Evolutionary conservation across 371 early-diverging fungal species (phyloP).

Genomic region (Batrachochytrium dendrobatidis): DNA sequence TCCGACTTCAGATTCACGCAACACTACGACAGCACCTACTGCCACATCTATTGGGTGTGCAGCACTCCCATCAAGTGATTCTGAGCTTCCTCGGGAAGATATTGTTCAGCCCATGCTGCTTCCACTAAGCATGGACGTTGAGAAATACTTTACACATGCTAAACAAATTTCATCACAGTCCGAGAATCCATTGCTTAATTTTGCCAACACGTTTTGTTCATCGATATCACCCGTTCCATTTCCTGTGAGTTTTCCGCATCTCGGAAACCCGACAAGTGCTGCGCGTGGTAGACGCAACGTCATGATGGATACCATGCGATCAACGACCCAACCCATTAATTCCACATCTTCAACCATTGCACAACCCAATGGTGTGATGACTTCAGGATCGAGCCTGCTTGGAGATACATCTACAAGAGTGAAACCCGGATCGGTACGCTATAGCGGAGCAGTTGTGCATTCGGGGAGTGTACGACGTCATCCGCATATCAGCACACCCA

Average conservation of each 20-base stretch:
- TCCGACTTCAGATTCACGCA: neutral
- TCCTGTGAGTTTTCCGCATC: neutral
- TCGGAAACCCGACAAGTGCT: no score
- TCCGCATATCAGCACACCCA: neutral
- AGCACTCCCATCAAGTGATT: neutral
- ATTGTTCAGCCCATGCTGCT: neutral
- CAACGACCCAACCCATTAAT: neutral
- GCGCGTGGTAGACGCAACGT: neutral
- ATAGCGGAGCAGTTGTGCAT: neutral
- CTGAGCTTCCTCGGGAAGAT: neutral
- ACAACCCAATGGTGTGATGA: no score
- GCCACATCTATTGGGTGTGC: neutral
- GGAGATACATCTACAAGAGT: neutral
- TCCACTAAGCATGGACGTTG: slow-evolving; percentile 2
- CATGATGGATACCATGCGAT: neutral
- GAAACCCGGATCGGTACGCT: neutral
- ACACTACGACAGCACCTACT: neutral
- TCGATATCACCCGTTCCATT: neutral
- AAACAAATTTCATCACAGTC: neutral
- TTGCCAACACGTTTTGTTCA: neutral
- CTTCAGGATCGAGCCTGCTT: no score
- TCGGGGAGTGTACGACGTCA: neutral
- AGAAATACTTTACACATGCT: neutral
- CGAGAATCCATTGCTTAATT: neutral
- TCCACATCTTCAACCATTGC: no score